Conservation (phyloP, 345 rosid species). For the Eucalyptus grandis region DNA sequence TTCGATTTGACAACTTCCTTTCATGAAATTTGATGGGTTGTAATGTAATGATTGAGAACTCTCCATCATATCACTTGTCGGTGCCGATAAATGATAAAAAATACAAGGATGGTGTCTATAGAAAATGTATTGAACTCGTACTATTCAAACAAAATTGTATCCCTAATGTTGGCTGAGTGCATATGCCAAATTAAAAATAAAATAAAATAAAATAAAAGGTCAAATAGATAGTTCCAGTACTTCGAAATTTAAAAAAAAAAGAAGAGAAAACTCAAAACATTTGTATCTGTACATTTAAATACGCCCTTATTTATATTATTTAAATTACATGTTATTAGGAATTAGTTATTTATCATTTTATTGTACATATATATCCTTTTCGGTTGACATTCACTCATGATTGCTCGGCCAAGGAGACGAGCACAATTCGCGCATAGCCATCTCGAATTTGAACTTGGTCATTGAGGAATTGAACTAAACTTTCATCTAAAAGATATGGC, state of each 20-base stretch:
- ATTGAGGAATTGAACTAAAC: not conserved
- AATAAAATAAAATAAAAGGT: not conserved
- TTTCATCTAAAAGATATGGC: not conserved
- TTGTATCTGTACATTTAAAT: not conserved
- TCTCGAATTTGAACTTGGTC: not conserved
- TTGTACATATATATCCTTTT: not conserved
- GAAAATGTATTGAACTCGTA: not conserved
- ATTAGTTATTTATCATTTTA: not conserved
- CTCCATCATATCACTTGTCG: not conserved
- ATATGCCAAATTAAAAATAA: not conserved
- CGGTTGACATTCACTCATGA: not conserved
- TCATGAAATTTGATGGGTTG: not conserved
- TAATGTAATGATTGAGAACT: not conserved
- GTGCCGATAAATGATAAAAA: not conserved
- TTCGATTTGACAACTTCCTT: not conserved
- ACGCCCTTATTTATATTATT: not conserved
- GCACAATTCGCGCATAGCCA: too few species aligned
- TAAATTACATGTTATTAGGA: not conserved
- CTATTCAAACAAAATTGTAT: not conserved
- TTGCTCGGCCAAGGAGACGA: not conserved
- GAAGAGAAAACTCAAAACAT: not conserved
- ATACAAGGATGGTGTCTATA: not conserved
- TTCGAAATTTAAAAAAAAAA: not conserved
- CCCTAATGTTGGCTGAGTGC: not conserved
- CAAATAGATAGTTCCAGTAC: not conserved